phyloP scores from a whole-genome alignment of 2,329 filamentous ascomycete species.

The Pyrenochaeta sp. region DNA sequence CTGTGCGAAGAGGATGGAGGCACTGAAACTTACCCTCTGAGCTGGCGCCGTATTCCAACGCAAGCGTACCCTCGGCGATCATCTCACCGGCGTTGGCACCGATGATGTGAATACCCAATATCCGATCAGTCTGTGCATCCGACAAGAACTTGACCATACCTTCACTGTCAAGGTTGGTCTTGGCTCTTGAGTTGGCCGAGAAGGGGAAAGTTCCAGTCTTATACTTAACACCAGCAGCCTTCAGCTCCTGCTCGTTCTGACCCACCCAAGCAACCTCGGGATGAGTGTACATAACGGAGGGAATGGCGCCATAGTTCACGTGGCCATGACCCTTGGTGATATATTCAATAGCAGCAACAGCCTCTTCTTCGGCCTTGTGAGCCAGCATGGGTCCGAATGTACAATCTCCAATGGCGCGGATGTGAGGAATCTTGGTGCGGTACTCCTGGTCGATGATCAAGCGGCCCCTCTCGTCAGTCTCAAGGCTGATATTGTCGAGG shows the following conservation, averaged over 20 bases:
- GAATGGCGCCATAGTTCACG: slow-evolving; percentile 98
- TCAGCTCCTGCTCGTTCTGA: slow-evolving; percentile 95
- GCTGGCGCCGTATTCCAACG: slow-evolving; percentile 94
- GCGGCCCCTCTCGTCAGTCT: slow-evolving; percentile 91
- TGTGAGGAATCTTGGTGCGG: slow-evolving; percentile 96
- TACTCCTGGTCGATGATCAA: slow-evolving; percentile 98
- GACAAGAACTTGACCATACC: slow-evolving; percentile 97
- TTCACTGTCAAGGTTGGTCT: slow-evolving; percentile 97
- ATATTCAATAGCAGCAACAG: slow-evolving; percentile 92
- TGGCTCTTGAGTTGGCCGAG: slow-evolving; percentile 96
- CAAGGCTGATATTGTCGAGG: slow-evolving; percentile 91
- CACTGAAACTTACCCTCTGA: slow-evolving; percentile 78
- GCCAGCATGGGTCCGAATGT: slow-evolving; percentile 99
- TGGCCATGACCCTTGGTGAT: slow-evolving; percentile 98
- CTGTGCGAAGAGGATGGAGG: neutral
- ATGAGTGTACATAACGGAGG: slow-evolving; percentile 99
- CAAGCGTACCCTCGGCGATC: slow-evolving; percentile 96
- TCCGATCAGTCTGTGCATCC: slow-evolving; percentile 94
- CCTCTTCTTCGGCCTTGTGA: slow-evolving; percentile 99
- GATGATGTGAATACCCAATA: slow-evolving; percentile 96
- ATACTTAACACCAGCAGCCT: slow-evolving; percentile 89
- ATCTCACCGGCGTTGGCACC: slow-evolving; percentile 97
- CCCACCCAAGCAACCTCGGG: slow-evolving; percentile 99
- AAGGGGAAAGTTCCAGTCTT: slow-evolving; percentile 95
- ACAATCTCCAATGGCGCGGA: slow-evolving; percentile 93